Conservation (phyloP, 129 eudicot genomes). For the Solidago caesia region DNA sequence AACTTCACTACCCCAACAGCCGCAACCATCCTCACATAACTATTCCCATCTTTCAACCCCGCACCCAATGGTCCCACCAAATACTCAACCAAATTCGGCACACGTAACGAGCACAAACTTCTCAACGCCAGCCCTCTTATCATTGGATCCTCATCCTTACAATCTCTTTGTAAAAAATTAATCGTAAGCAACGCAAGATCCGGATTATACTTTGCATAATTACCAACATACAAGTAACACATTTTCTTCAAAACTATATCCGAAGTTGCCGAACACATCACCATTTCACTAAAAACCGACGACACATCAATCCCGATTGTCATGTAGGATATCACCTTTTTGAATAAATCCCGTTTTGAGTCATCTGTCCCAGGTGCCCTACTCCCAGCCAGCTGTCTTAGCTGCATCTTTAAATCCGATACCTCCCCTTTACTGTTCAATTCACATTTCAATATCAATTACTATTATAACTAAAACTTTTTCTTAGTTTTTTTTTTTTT, state of each 20-base stretch:
- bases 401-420: constrained; percentile 89
- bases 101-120: constrained; percentile 87
- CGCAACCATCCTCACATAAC: constrained; percentile 91
- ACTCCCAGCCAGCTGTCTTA: constrained; percentile 90
- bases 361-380: constrained; percentile 92
- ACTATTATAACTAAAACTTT: too few species aligned
- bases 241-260: constrained; percentile 93
- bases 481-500: too few species aligned
- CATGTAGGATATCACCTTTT: constrained; percentile 97
- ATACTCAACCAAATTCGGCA: constrained; percentile 89
- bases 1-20: constrained; percentile 83
- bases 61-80: constrained; percentile 80
- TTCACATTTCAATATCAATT: not conserved
- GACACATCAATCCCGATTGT: constrained; percentile 95
- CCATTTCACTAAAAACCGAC: constrained; percentile 94
- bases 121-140: constrained; percentile 95
- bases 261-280: constrained; percentile 97
- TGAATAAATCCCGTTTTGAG: constrained; percentile 82
- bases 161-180: constrained; percentile 90
- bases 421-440: constrained; percentile 87
- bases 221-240: constrained; percentile 92
- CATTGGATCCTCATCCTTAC: constrained; percentile 98
- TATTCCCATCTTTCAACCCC: constrained; percentile 85
- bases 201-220: constrained; percentile 86
- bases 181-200: constrained; percentile 90